Conservation (phyloP, 78 protist species). For the Dictyostelium intermedium region DNA sequence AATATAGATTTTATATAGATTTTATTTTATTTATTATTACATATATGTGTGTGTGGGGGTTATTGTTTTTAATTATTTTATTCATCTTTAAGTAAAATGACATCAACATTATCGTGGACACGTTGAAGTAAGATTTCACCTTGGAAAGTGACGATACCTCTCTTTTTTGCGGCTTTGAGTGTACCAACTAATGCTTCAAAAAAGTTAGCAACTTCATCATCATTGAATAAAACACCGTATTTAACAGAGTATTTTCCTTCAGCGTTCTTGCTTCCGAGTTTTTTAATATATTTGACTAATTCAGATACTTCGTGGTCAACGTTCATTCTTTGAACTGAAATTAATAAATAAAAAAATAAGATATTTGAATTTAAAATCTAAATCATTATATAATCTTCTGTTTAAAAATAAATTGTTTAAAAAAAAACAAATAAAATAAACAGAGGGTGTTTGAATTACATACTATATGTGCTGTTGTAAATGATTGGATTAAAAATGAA, state of each 20-base stretch:
- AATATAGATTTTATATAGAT: no score
- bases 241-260: constrained; percentile 27
- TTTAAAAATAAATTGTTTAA: no score
- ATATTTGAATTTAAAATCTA: no score
- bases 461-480: no score
- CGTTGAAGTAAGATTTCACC: constrained; percentile 86
- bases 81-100: constrained; percentile 35
- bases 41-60: no score
- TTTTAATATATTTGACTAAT: not conserved
- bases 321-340: constrained; percentile 38
- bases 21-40: no score
- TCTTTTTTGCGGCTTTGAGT: constrained; percentile 84
- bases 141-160: constrained; percentile 63
- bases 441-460: no score
- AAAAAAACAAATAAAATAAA: no score
- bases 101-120: constrained; percentile 85
- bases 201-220: constrained; percentile 50
- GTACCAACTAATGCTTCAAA: constrained; percentile 84
- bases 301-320: constrained; percentile 53
- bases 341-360: no score
- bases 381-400: no score
- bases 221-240: constrained; percentile 65
- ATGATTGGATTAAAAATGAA: no score
- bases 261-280: constrained; percentile 7
- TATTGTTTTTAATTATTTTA: no score